Evolutionary conservation across 2,329 filamentous ascomycete genomes (phyloP).

Genomic region (Penicillium sp.): DNA sequence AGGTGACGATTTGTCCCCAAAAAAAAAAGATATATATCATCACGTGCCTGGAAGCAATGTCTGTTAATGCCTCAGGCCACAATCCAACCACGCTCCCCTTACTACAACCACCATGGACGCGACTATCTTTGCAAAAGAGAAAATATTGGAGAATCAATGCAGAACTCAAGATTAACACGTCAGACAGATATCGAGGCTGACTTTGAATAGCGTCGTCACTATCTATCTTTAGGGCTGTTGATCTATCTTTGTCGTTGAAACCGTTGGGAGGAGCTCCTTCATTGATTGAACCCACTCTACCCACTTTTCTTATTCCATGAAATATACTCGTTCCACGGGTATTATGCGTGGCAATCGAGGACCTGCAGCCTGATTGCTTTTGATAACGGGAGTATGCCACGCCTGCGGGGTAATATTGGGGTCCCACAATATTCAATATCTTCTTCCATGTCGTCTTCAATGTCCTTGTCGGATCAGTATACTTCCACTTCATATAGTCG

Average conservation of each 20-base stretch:
- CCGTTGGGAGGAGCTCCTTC: conserved; percentile 1
- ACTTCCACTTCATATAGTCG: background rate
- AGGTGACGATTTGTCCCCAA: background rate
- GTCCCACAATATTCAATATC: background rate
- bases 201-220: background rate
- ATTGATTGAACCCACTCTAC: background rate
- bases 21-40: background rate
- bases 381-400: background rate
- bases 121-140: background rate
- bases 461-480: background rate
- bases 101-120: background rate
- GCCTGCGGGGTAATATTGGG: background rate
- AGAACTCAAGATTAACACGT: background rate
- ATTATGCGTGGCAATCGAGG: background rate
- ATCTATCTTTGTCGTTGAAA: background rate
- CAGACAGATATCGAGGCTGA: background rate
- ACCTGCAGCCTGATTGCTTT: background rate
- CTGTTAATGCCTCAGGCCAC: background rate
- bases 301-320: background rate
- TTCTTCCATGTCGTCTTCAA: background rate
- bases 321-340: background rate
- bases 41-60: background rate
- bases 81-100: background rate
- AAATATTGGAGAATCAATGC: background rate
- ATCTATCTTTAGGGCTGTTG: background rate